Conservation (phyloP, 306 rosid genomes). For the Trifolium dubium region DNA sequence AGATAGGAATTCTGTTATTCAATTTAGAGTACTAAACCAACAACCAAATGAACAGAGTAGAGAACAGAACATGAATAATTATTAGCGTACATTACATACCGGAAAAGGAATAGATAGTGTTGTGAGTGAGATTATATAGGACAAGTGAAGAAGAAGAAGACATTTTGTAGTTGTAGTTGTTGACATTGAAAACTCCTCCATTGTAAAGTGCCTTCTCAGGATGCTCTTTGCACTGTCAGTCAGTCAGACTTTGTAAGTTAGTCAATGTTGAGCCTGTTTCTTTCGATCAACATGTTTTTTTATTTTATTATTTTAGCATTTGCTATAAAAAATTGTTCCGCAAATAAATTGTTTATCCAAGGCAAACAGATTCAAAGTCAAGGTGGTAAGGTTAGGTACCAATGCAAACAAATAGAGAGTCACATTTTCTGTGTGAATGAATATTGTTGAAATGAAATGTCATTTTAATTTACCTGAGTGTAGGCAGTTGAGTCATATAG, state of each 20-base stretch:
- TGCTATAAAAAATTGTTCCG: no score
- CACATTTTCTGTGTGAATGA: no score
- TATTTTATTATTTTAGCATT: no score
- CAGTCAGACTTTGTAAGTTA: background rate
- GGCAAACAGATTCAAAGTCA: no score
- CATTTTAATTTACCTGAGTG: slow-evolving; percentile 58
- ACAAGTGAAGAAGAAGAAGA: slow-evolving; percentile 54
- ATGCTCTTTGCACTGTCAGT: slow-evolving; percentile 63
- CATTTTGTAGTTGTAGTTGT: slow-evolving; percentile 19
- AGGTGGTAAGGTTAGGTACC: no score
- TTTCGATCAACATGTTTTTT: no score
- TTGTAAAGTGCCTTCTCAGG: slow-evolving; percentile 71
- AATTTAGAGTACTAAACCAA: no score
- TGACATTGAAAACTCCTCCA: slow-evolving; percentile 65
- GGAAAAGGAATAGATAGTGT: slow-evolving; percentile 70
- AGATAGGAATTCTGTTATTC: no score
- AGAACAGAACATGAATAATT: background rate
- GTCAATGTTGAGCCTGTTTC: no score
- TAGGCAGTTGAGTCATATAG: slow-evolving; percentile 79
- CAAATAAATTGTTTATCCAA: no score
- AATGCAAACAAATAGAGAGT: no score
- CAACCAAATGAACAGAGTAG: background rate
- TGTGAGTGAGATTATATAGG: slow-evolving; percentile 58
- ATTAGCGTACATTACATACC: slow-evolving; percentile 45
- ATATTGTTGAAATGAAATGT: no score